Conservation (phyloP, 2,329 filamentous ascomycete species). For the Biscogniauxia marginata region DNA sequence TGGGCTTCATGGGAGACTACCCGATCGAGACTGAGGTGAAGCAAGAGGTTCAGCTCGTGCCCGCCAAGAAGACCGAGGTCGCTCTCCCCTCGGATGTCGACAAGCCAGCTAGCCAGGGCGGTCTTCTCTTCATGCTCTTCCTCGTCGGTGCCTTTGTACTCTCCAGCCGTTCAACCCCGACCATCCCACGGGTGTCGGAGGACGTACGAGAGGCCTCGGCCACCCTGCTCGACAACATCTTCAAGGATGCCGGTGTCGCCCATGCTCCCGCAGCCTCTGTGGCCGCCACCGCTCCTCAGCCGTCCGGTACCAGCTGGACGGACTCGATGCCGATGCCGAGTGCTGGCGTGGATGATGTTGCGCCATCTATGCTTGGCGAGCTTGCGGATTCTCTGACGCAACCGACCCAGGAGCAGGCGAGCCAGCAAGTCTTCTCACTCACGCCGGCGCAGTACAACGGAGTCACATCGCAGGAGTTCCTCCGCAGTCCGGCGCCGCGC, state of each 20-base stretch:
- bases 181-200: conserved; percentile 75
- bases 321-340: conserved; percentile 40
- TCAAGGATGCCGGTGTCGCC: conserved; percentile 73
- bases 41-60: conserved; percentile 54
- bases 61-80: conserved; percentile 53
- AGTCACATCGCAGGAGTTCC: conserved; percentile 73
- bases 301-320: conserved; percentile 50
- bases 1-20: conserved; percentile 74
- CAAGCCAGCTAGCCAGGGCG: conserved; percentile 71
- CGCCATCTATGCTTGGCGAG: conserved; percentile 62
- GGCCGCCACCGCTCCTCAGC: conserved; percentile 48
- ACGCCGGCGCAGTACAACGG: conserved; percentile 87
- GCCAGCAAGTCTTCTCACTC: conserved; percentile 84
- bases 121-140: conserved; percentile 90
- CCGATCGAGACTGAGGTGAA: conserved; percentile 61
- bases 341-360: conserved; percentile 47
- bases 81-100: conserved; percentile 50
- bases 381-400: conserved; percentile 68
- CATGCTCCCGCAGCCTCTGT: conserved; percentile 42
- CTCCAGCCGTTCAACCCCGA: conserved; percentile 72
- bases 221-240: conserved; percentile 74
- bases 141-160: conserved; percentile 95
- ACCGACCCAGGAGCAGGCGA: conserved; percentile 80
- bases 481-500: conserved; percentile 54
- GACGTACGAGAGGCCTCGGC: conserved; percentile 78